Evolutionary conservation across 768 basidiomycete genomes (phyloP).

Genomic region (Collybia sp.): DNA sequence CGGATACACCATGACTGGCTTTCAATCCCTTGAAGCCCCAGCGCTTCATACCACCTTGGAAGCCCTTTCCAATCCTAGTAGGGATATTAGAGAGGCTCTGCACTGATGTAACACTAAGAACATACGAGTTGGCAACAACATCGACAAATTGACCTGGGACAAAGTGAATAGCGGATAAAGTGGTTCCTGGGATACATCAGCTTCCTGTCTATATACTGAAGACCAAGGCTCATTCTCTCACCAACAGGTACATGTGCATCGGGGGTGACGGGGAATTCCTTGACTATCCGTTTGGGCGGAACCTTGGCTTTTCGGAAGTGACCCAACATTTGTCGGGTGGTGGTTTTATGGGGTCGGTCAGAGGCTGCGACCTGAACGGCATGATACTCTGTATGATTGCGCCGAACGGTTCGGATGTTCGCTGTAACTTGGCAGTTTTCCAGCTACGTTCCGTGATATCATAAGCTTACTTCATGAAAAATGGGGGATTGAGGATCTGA

Average conservation of each 20-base stretch:
- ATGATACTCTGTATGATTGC: conserved; percentile 72
- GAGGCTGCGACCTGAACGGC: conserved; percentile 93
- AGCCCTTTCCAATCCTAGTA: conserved; percentile 90
- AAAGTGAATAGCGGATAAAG: conserved; percentile 87
- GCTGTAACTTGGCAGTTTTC: conserved; percentile 90
- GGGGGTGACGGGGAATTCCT: conserved; percentile 83
- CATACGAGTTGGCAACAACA: conserved; percentile 86
- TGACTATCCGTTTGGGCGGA: conserved; percentile 76
- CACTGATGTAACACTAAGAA: conserved; percentile 12
- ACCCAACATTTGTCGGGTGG: conserved; percentile 77
- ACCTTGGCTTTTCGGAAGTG: conserved; percentile 86
- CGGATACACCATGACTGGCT: conserved; percentile 94
- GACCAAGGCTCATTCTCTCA: conserved; percentile 29
- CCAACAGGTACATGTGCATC: conserved; percentile 91
- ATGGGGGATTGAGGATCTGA: conserved; percentile 27
- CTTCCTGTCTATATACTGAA: neutral
- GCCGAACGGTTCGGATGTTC: conserved; percentile 61
- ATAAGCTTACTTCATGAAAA: conserved; percentile 5
- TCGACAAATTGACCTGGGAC: conserved; percentile 97
- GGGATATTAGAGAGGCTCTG: neutral
- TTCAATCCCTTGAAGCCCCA: conserved; percentile 90
- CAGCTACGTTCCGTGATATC: conserved; percentile 38
- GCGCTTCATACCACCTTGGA: conserved; percentile 95
- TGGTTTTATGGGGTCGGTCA: conserved; percentile 65
- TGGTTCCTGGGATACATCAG: conserved; percentile 56